phyloP scores from a whole-genome alignment of 805 yeast genomes.

The Metschnikowia cubensis region DNA sequence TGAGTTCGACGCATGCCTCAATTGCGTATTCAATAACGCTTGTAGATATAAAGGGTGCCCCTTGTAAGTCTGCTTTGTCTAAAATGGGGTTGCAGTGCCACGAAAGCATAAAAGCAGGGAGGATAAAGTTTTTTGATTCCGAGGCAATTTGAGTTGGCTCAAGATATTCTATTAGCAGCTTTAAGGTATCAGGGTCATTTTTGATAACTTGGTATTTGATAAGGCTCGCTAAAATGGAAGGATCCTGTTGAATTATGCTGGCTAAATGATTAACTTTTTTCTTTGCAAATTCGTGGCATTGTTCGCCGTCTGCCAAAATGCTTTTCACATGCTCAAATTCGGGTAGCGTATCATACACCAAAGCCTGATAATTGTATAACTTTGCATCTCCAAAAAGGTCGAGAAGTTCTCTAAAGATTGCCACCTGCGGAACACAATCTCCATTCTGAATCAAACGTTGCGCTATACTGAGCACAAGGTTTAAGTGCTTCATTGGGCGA shows the following conservation, averaged over 20 bases:
- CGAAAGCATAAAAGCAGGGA: slow-evolving; percentile 24
- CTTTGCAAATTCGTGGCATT: slow-evolving; percentile 6
- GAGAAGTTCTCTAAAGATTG: slow-evolving; percentile 23
- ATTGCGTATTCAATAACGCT: slow-evolving; percentile 26
- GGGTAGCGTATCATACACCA: slow-evolving; percentile 26
- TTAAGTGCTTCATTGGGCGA: slow-evolving; percentile 10
- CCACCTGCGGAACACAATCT: slow-evolving; percentile 22
- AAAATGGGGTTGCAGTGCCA: slow-evolving; percentile 11
- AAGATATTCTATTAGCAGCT: slow-evolving; percentile 25
- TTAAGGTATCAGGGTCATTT: slow-evolving; percentile 19
- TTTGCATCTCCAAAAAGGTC: slow-evolving; percentile 22
- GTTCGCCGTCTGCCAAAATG: slow-evolving; percentile 18
- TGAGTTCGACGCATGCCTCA: slow-evolving; percentile 25
- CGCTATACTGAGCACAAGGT: slow-evolving; percentile 11
- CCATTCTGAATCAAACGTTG: slow-evolving; percentile 11
- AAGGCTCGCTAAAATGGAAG: slow-evolving; percentile 27
- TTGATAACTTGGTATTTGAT: slow-evolving; percentile 23
- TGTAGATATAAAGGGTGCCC: slow-evolving; percentile 12
- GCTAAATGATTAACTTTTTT: slow-evolving; percentile 21
- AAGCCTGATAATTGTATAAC: slow-evolving; percentile 24
- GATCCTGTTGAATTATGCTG: slow-evolving; percentile 24
- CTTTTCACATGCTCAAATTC: slow-evolving; percentile 20
- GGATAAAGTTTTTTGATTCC: slow-evolving; percentile 5
- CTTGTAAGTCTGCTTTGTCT: not conserved
- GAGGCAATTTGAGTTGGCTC: slow-evolving; percentile 20